Evolutionary conservation across 768 basidiomycete genomes (phyloP), one percentile per base, ranked within the genome.

Genomic region (Saitozyma sp.): DNA sequence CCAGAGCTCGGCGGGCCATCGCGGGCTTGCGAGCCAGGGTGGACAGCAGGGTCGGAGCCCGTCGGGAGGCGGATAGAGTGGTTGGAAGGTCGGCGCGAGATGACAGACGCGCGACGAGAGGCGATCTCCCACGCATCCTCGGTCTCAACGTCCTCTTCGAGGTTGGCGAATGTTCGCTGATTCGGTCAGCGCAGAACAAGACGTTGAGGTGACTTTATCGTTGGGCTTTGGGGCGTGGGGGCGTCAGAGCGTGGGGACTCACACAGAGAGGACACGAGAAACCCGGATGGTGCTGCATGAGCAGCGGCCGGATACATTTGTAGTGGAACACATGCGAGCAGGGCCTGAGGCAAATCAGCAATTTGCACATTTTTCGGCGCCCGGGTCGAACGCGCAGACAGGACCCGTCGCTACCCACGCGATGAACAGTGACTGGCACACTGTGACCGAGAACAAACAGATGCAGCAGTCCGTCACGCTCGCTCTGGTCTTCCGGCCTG

Each of bases 361-460:
- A 8, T 20, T 38, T 43, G 20, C n/a, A n/a, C n/a, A n/a, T n/a
- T 29, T 29, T 29, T 42, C 13, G 42, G 1, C 37, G 13, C 53
- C 11, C 20, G 14, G 29, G 29, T 11, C 19, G 2, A 58, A 57
- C 16, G 13, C 7, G 40, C 39, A 2, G 39, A 50, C 16, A 29
- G 9, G 9, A 45, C 14, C 29, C 17, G 19, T 1, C 42, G 29
- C 8, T 40, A 72, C 78, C 66, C 51, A 79, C 38, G 95, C 92
- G 75, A 99, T 94, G 83, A 99, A 97, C 53, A 98, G 86, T 0
- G 92, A 90, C 80, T 99, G 95, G 65, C 88, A 90, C 77, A 97
- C 93, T 0, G 91, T 89, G 0, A 98, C 92, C 20, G 87, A 82
- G 82, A 95, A 99, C 37, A 89, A 80, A 77, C 95, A 96, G 75